Evolutionary conservation across 2,329 filamentous ascomycete genomes (phyloP), one percentile per base, ranked within the genome.

Genomic region (Phoma sp.): DNA sequence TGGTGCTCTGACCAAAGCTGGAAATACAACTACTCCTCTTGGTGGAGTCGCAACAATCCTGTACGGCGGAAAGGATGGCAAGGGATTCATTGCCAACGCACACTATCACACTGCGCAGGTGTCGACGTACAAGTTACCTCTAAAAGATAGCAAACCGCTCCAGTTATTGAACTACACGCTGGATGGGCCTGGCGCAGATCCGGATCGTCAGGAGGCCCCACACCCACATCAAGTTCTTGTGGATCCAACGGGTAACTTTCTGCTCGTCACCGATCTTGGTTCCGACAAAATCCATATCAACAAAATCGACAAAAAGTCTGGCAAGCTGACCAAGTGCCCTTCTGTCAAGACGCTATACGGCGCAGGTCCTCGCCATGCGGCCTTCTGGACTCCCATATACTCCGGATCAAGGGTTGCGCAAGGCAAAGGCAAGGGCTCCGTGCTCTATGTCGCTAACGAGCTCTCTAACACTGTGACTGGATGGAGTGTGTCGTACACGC

Each of bases 271-370:
- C 1, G 83, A 86, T 58, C 77, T 85, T 4, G 83, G 83, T 33
- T 80, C 82, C 6, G 83, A 86, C 62, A 65, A 81, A 21, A 74
- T 84, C 48, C 82, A 82, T 54, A 78, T 85, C 62, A 83, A 82
- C 74, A 74, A 74, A 65, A 81, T 85, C 64, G 74, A 82, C 60
- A 61, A 76, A 21, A 55, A 52, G 4, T 78, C 75, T 1, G 81
- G 83, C 10, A 65, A 67, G 38, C 75, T 85, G 21, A 78, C 77
- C 1, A 73, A 78, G 11, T 83, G 81, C 55, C 65, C 76, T 5
- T 67, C 78, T 1, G 78, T 75, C n/a, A 61, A 71, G 23, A 72
- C 80, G 0, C 73, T 69, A 2, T 64, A 78, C 0, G 83, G 82
- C 10, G 78, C 81, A 39, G 83, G 83, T 0, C 83, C 83, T 0